Conservation (phyloP, 768 basidiomycete species). For the Boletus rex-veris region DNA sequence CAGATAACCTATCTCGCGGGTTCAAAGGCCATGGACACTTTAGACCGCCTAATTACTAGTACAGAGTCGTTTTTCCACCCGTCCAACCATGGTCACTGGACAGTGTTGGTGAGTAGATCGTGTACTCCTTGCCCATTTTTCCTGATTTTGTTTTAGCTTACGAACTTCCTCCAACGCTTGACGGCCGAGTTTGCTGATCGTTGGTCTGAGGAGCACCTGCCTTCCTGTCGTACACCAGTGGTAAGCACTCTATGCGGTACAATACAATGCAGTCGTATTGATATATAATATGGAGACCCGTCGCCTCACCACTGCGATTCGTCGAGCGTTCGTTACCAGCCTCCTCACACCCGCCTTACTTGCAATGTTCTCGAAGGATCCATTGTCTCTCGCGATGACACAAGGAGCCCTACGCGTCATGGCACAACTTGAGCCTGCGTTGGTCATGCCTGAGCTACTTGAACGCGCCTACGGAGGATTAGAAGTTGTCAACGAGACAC, state of each 20-base stretch:
- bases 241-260: slow-evolving; percentile 31
- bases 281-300: slow-evolving; percentile 44
- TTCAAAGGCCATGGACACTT: slow-evolving; percentile 81
- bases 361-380: slow-evolving; percentile 88
- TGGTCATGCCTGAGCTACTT: slow-evolving; percentile 88
- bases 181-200: slow-evolving; percentile 77
- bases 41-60: slow-evolving; percentile 85
- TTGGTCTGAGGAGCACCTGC: slow-evolving; percentile 72
- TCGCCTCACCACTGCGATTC: slow-evolving; percentile 77
- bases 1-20: slow-evolving; percentile 69
- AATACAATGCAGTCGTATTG: neutral
- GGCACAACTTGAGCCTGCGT: slow-evolving; percentile 73
- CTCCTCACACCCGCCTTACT: slow-evolving; percentile 85
- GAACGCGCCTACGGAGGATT: slow-evolving; percentile 89
- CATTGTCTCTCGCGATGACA: slow-evolving; percentile 73
- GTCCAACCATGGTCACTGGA: slow-evolving; percentile 87
- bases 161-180: slow-evolving; percentile 77
- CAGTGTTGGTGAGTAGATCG: slow-evolving; percentile 31
- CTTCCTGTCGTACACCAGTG: slow-evolving; percentile 74
- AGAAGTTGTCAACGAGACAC: slow-evolving; percentile 94
- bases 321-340: slow-evolving; percentile 74
- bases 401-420: slow-evolving; percentile 76
- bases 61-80: slow-evolving; percentile 96
- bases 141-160: slow-evolving; percentile 45
- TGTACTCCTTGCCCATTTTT: neutral